These are phyloP conservation scores for Syncephalastrum monosporum DNA, from an alignment of 371 early-diverging fungal species.

Conservation along the genomic window DNA sequence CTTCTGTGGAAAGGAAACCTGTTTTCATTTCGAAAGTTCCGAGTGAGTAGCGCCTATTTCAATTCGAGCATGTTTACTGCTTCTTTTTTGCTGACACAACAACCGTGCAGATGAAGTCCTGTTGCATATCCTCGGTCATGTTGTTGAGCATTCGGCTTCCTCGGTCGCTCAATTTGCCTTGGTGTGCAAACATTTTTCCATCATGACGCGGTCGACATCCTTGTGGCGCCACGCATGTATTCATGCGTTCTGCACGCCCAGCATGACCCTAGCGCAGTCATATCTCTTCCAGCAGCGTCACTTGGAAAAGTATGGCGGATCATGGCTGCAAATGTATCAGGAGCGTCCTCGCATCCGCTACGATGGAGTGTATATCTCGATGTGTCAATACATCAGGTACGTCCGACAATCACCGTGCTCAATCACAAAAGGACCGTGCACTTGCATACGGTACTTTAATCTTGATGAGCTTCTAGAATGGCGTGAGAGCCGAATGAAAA, in stretches of 20 bases:
- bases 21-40: conserved; percentile 19
- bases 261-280: conserved; percentile 15
- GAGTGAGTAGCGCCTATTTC: conserved; percentile 7
- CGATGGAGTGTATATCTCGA: conserved; percentile 63
- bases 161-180: conserved; percentile 35
- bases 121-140: conserved; percentile 23
- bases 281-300: conserved; percentile 10
- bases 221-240: conserved; percentile 53
- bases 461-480: background rate
- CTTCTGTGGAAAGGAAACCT: conserved; percentile 18
- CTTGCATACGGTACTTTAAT: background rate
- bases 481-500: too few relatives aligned
- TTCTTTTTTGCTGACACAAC: background rate
- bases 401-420: background rate
- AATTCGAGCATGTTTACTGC: conserved; percentile 2
- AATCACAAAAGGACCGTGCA: background rate
- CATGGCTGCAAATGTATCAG: conserved; percentile 41
- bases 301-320: conserved; percentile 14
- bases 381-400: conserved; percentile 47
- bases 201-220: conserved; percentile 37
- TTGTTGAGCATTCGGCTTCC: conserved; percentile 32
- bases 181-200: conserved; percentile 46
- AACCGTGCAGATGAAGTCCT: conserved; percentile 25
- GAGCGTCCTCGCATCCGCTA: conserved; percentile 54
- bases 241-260: conserved; percentile 24